Evolutionary conservation across 345 rosid genomes (phyloP).

Genomic region (Eucalyptus polyanthemos): DNA sequence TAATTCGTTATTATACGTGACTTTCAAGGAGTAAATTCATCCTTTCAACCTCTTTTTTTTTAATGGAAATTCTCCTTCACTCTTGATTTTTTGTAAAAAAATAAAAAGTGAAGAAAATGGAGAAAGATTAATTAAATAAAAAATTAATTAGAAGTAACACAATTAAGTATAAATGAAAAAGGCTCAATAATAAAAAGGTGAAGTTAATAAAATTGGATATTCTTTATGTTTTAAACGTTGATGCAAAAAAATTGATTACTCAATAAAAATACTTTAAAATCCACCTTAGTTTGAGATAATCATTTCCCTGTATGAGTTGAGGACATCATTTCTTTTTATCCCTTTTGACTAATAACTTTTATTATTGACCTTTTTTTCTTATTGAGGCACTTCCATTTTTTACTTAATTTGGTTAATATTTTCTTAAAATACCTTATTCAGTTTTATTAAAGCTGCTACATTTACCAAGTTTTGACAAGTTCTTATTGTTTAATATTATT

Average conservation of each 20-base stretch:
- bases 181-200: background rate
- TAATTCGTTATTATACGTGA: background rate
- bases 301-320: too few species aligned
- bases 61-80: background rate
- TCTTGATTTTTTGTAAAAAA: too few species aligned
- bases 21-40: background rate
- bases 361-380: too few species aligned
- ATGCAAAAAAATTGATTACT: background rate
- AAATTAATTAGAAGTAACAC: background rate
- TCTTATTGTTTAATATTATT: too few species aligned
- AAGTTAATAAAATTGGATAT: background rate
- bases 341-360: too few species aligned
- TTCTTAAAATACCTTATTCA: too few species aligned
- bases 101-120: background rate
- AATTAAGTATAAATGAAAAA: background rate
- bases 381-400: too few species aligned
- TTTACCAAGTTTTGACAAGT: too few species aligned
- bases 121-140: too few species aligned
- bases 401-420: too few species aligned
- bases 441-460: too few species aligned
- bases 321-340: too few species aligned
- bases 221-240: background rate
- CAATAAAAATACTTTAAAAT: background rate
- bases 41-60: background rate
- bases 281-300: background rate